Evolutionary conservation across 768 basidiomycete genomes (phyloP), one percentile per base, ranked within the genome.

Genomic region (Nevesoporus exiguus): DNA sequence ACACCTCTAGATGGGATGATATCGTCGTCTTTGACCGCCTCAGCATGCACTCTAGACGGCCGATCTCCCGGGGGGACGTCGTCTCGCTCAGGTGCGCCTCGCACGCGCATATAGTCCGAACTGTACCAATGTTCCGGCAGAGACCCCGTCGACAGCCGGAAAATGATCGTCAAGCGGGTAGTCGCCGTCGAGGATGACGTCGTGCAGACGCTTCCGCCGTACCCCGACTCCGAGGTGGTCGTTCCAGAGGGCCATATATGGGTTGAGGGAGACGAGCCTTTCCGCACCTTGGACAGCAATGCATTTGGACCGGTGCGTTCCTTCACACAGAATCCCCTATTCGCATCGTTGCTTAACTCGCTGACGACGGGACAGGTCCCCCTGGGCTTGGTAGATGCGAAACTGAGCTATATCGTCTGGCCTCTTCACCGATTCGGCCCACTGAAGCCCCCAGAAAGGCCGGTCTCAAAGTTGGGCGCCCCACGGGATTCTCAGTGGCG

Each of bases 121-220:
- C 21, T 2, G 1, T 14, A 14, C 14, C 24, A 13, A 45, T 24
- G 15, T 7, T 29, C 13, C 36, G 11, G n/a, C 33, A 90, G 88
- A 49, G 86, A 85, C 29, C 88, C 88, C 13, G 61, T 75, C 46
- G 67, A 88, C 64, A 74, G 76, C 7, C 74, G 74, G 7, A 74
- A 76, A 25, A 67, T 80, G 55, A 68, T 86, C 7, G 77, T 90
- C 45, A 90, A 90, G 63, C 77, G 88, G 29, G 80, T 90, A 39
- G 56, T 85, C 46, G 88, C 80, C 4, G 61, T 82, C 21, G 80
- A 80, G 62, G 85, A 85, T 9, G 86, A 90, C 62, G 63, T 66
- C 31, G 78, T 90, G 0, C 77, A 78, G 59, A 86, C 88, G 4
- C 71, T 87, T n/a, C 81, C 86, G 21, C 86, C 87, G 4, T 86